These are phyloP conservation scores for Ophiorrhiza pumila DNA, from an alignment of 257 asterid species.

Conservation along the genomic window DNA sequence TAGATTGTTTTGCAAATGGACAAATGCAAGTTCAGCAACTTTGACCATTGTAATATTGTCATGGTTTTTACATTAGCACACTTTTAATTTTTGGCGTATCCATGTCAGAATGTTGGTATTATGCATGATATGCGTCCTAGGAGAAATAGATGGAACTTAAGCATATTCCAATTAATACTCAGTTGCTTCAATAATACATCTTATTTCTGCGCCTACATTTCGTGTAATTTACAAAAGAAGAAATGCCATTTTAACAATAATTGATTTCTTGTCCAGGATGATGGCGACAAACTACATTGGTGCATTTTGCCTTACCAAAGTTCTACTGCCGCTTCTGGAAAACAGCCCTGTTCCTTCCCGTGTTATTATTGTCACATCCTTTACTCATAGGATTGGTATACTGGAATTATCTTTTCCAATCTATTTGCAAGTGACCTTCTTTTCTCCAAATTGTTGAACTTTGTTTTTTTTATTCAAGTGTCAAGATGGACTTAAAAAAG, in stretches of 20 bases:
- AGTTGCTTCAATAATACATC: not conserved
- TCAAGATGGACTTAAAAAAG: too few species aligned
- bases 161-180: not conserved
- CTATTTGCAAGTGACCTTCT: not conserved
- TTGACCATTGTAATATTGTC: not conserved
- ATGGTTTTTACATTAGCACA: not conserved
- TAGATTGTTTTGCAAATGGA: not conserved
- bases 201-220: not conserved
- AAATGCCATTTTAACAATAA: not conserved
- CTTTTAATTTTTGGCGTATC: not conserved
- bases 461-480: too few species aligned
- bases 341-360: conserved; percentile 72
- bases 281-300: conserved; percentile 82
- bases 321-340: conserved; percentile 69
- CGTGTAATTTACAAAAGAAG: not conserved
- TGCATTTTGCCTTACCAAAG: conserved; percentile 74
- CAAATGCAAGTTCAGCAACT: not conserved
- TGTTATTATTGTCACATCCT: conserved; percentile 81
- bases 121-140: not conserved
- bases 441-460: not conserved
- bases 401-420: not conserved
- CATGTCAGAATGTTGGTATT: not conserved
- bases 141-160: not conserved
- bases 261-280: conserved; percentile 57
- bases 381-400: conserved; percentile 85